These are phyloP conservation scores for Chlorella sp. DNA, from an alignment of 139 green algal species.

Conservation along the genomic window DNA sequence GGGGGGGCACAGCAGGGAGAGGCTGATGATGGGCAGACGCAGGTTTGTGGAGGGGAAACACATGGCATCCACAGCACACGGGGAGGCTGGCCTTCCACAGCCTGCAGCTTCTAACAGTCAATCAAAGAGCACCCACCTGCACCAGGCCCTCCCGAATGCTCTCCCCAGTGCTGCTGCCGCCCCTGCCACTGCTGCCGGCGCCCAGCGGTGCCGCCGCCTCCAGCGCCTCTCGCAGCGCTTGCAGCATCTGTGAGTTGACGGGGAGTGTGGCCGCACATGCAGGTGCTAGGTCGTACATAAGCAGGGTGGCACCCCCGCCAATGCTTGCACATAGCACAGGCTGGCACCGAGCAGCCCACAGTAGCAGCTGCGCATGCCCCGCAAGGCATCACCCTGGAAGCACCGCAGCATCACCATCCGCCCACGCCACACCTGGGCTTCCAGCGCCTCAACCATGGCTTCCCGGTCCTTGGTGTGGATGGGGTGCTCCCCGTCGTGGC, in stretches of 20 bases:
- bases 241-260: conserved; percentile 25
- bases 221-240: conserved; percentile 30
- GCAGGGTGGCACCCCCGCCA: too few species aligned
- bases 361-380: too few species aligned
- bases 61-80: too few species aligned
- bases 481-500: conserved; percentile 45
- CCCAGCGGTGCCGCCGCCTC: neutral
- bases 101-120: too few species aligned
- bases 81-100: too few species aligned
- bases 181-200: neutral
- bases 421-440: too few species aligned
- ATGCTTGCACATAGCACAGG: too few species aligned
- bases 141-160: conserved; percentile 14
- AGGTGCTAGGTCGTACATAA: too few species aligned
- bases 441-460: neutral
- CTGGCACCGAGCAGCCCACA: too few species aligned
- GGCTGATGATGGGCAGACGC: neutral
- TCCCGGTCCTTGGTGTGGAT: conserved; percentile 38
- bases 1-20: neutral
- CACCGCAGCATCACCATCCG: too few species aligned
- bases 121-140: conserved; percentile 4
- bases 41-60: neutral
- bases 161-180: conserved; percentile 7
- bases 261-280: too few species aligned
- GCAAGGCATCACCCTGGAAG: too few species aligned